These are phyloP conservation scores for Globisporangium paroecandrum DNA, from an alignment of 352 stramenopile species.

Conservation along the genomic window DNA sequence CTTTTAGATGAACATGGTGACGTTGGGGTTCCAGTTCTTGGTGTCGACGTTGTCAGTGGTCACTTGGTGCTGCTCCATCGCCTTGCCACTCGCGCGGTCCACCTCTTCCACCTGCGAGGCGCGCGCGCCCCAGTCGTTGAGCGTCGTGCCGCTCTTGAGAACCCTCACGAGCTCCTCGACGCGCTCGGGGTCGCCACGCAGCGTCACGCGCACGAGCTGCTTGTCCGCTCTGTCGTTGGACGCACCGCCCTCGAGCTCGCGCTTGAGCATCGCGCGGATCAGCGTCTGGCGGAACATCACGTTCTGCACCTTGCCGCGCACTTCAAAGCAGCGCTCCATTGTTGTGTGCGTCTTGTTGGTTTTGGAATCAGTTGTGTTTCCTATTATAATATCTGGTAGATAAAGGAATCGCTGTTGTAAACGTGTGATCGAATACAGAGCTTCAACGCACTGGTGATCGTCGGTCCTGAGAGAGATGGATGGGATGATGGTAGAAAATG, in stretches of 20 bases:
- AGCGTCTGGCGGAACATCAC: constrained; percentile 84
- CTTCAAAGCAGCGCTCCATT: constrained; percentile 53
- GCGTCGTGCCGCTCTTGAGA: constrained; percentile 36
- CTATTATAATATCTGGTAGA: not conserved
- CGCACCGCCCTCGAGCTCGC: constrained; percentile 51
- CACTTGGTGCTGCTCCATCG: constrained; percentile 53
- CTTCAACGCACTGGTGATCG: not conserved
- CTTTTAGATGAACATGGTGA: constrained; percentile 65
- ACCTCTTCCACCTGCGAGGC: constrained; percentile 41
- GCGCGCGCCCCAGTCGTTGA: constrained; percentile 71
- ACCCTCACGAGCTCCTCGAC: constrained; percentile 49
- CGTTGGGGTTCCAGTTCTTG: constrained; percentile 70
- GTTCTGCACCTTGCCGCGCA: constrained; percentile 70
- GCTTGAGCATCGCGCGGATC: constrained; percentile 74
- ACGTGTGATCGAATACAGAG: not conserved
- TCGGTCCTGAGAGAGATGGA: too few species aligned
- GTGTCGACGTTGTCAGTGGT: constrained; percentile 66
- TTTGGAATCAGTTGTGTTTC: not conserved
- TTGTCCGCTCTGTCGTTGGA: constrained; percentile 63
- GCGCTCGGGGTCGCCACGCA: constrained; percentile 33
- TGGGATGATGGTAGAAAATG: not conserved
- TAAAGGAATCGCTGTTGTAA: not conserved
- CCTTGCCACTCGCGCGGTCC: constrained; percentile 22
- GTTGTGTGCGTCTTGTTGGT: not conserved
- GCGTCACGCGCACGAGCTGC: constrained; percentile 57